These are phyloP conservation scores for Cladosporium sp. DNA, from an alignment of 2,329 filamentous ascomycete genomes.

Conservation along the genomic window DNA sequence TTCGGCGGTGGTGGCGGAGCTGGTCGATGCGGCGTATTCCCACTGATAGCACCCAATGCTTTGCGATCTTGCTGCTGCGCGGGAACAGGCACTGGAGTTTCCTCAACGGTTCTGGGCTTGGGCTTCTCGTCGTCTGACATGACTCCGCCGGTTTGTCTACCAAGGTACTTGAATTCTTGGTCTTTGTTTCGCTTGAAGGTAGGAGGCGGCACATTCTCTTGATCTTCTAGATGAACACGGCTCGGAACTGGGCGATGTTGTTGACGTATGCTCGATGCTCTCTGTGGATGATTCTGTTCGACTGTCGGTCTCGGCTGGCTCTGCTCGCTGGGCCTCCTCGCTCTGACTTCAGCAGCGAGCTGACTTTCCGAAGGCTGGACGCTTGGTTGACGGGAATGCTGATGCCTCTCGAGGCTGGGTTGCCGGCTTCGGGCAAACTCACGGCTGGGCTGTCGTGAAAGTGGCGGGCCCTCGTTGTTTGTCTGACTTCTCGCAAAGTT, in stretches of 20 bases:
- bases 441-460: conserved; percentile 24
- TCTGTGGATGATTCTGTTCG: conserved; percentile 29
- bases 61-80: conserved; percentile 32
- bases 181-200: conserved; percentile 60
- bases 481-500: conserved; percentile 23
- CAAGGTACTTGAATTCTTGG: conserved; percentile 47
- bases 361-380: conserved; percentile 15
- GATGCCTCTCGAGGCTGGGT: conserved; percentile 25
- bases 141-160: conserved; percentile 50
- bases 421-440: conserved; percentile 25
- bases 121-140: conserved; percentile 41
- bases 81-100: conserved; percentile 34
- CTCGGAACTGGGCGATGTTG: conserved; percentile 41
- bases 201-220: conserved; percentile 75
- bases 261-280: conserved; percentile 30
- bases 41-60: conserved; percentile 49
- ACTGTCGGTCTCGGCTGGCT: conserved; percentile 16
- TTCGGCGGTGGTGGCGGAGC: conserved; percentile 80
- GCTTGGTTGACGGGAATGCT: conserved; percentile 21
- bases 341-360: conserved; percentile 6
- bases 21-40: conserved; percentile 69
- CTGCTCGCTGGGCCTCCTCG: conserved; percentile 21
- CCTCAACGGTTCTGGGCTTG: conserved; percentile 36
- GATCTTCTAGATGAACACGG: conserved; percentile 56
- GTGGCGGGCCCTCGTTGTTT: conserved; percentile 23